Evolutionary conservation across 768 basidiomycete genomes (phyloP).

Genomic region (Trametes cingulata): DNA sequence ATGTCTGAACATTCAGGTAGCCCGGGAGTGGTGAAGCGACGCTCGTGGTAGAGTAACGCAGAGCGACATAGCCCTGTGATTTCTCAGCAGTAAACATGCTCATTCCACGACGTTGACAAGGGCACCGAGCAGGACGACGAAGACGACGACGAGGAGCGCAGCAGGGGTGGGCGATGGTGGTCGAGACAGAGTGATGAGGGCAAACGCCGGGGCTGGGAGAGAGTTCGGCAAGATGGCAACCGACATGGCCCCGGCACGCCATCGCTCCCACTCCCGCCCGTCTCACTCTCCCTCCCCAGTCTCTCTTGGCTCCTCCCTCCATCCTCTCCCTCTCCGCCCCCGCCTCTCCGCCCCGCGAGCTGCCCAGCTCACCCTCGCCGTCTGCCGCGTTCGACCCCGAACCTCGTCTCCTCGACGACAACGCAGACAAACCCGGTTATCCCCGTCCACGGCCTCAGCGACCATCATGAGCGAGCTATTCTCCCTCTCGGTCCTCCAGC

Average conservation of each 20-base stretch:
- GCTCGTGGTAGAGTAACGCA: no score
- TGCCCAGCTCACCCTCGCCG: neutral
- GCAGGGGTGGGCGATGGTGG: neutral
- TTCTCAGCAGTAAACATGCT: no score
- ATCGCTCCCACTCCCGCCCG: no score
- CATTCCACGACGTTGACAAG: no score
- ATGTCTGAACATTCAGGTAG: no score
- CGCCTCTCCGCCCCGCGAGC: neutral
- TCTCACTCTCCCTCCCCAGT: neutral
- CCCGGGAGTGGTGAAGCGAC: no score
- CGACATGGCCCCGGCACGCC: no score
- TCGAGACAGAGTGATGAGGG: no score
- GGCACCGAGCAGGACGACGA: no score
- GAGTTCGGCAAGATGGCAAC: no score
- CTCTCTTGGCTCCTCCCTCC: neutral
- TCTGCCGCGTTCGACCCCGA: neutral
- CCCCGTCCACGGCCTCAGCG: slow-evolving; percentile 11
- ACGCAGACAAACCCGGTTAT: slow-evolving; percentile 8
- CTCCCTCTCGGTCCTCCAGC: slow-evolving; percentile 26
- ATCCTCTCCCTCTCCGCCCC: neutral
- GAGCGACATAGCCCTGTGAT: no score
- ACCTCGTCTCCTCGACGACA: neutral
- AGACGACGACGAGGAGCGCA: neutral
- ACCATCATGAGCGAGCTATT: slow-evolving; percentile 24
- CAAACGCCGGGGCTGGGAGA: no score